Evolutionary conservation across 2,329 filamentous ascomycete genomes (phyloP), one percentile per base, ranked within the genome.

Genomic region (Pyrenochaeta sp.): DNA sequence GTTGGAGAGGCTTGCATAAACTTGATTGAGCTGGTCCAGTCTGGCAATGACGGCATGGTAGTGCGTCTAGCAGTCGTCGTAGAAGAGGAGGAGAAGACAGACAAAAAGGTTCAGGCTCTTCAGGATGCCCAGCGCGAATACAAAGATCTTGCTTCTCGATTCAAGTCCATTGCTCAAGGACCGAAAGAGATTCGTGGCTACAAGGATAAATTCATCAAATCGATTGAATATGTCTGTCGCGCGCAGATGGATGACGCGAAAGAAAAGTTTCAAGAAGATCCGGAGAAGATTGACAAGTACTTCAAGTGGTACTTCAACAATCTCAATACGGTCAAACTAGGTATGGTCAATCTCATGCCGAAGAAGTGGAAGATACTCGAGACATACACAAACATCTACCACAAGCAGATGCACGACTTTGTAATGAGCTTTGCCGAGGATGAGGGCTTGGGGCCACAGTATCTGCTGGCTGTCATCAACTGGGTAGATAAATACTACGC

Each of bases 231-330:
- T 57, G 89, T 88, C 62, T 91, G 90, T 6, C 85, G 91, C 72
- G 86, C 85, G 44, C 90, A 94, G 71, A 92, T 97, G 68, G 87
- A 88, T 12, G 83, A 87, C 58, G 86, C 88, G 40, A 87, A 88
- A 57, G 86, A 90, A 52, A 86, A 88, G 46, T 98, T 99, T 76
- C 80, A 94, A 52, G 90, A 90, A 37, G 92, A 98, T 72, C 91
- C 95, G 0, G 86, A 89, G 49, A 88, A 87, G 69, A 83, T 99
- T 46, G 91, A 96, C 64, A 97, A 97, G 82, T 88, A 87, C 65
- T 87, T 97, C 79, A 91, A 91, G 72, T 99, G 95, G 95, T 99
- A 89, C 79, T 99, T 98, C 82, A 97, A 98, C 80, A 94, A 99
- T 76, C 85, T 99, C 37, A 96, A 96, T 77, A 93, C 92, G 3